phyloP scores from a whole-genome alignment of 1,284 basidiomycete genomes.

The Abortiporus biennis region DNA sequence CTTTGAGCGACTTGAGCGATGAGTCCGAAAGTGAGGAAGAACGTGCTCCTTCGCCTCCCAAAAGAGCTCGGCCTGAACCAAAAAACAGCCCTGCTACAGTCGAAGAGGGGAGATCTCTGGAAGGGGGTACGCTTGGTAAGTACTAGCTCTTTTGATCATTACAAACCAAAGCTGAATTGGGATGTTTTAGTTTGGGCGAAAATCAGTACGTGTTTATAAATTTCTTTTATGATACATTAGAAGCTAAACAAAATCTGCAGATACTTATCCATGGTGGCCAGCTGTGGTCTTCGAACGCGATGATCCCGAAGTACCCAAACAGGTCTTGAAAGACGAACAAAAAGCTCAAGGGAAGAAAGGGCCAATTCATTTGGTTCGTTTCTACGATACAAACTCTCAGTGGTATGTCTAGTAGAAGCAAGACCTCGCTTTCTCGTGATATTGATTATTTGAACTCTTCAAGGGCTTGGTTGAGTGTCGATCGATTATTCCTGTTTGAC shows the following conservation, averaged over 20 bases:
- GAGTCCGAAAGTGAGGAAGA: not conserved
- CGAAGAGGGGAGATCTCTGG: constrained; percentile 14
- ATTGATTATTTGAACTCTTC: not conserved
- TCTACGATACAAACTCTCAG: constrained; percentile 37
- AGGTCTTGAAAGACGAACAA: constrained; percentile 22
- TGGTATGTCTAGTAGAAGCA: constrained; percentile 25
- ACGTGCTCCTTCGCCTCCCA: not conserved
- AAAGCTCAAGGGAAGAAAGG: no score
- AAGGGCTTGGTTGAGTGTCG: constrained; percentile 5
- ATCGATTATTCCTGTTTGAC: constrained; percentile 5
- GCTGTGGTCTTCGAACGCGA: constrained; percentile 37
- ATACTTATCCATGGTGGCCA: constrained; percentile 37
- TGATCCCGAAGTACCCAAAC: constrained; percentile 30
- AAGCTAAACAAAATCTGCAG: constrained; percentile 16
- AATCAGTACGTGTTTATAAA: constrained; percentile 21
- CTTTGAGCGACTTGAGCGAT: constrained; percentile 24
- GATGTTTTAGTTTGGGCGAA: constrained; percentile 36
- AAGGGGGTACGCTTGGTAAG: constrained; percentile 33
- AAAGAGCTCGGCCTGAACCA: not conserved
- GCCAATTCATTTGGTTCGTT: constrained; percentile 37
- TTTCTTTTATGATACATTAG: not conserved
- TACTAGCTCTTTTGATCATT: not conserved
- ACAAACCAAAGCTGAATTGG: not conserved
- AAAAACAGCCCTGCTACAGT: not conserved
- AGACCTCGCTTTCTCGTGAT: not conserved